A percentile compares a stretch with the other conserved stretches of the same genome.
Conservation (phyloP, 176 grass and related monocot species). For the Pharus latifolius region DNA sequence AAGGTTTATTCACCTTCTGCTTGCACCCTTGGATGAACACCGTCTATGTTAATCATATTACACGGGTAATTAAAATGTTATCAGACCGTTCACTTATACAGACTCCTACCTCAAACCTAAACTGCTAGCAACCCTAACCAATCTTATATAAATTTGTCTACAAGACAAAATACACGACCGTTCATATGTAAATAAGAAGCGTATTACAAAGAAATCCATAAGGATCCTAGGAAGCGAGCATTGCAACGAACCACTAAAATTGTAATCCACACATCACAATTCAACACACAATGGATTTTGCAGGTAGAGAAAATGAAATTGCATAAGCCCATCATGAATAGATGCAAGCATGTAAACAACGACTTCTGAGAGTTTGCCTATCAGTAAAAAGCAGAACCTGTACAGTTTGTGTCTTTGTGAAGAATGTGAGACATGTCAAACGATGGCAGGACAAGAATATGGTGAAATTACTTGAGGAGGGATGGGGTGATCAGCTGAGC, state of each 20-base stretch:
- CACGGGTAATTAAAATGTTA: neutral
- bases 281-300: neutral
- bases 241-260: neutral
- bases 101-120: neutral
- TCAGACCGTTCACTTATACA: neutral
- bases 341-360: neutral
- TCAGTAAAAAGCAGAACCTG: neutral
- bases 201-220: neutral
- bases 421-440: neutral
- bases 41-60: neutral
- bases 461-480: constrained; percentile 64
- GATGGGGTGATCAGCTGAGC: constrained; percentile 58
- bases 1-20: neutral
- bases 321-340: neutral
- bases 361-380: neutral
- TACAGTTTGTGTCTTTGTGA: neutral
- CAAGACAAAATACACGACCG: neutral
- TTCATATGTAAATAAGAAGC: neutral
- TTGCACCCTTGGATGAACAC: neutral
- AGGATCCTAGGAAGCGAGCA: neutral
- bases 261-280: too few species aligned
- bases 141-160: neutral
- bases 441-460: neutral
- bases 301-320: neutral
- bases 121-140: neutral